Percentiles rank a stretch among this genome's conserved stretches.
Evolutionary conservation across 2,329 filamentous ascomycete genomes (phyloP).

Genomic region (Beauveria bassiana): DNA sequence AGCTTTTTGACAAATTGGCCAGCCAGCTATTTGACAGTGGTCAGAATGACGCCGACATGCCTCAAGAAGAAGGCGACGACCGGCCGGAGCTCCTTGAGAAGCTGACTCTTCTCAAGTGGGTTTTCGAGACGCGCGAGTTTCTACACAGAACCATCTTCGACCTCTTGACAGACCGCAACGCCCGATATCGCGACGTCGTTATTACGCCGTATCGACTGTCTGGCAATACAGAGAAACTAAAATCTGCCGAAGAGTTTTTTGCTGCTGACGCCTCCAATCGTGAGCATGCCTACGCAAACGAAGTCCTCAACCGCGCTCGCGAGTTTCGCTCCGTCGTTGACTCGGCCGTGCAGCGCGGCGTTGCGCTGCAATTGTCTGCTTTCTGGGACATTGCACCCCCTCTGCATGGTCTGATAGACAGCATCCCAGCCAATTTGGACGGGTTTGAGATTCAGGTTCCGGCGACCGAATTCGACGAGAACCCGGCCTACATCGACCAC

Average conservation of each 20-base stretch:
- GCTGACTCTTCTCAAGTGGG: slow-evolving; percentile 89
- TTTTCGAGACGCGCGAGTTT: slow-evolving; percentile 87
- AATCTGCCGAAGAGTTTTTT: slow-evolving; percentile 76
- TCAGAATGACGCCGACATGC: slow-evolving; percentile 63
- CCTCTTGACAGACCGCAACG: slow-evolving; percentile 74
- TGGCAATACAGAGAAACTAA: slow-evolving; percentile 70
- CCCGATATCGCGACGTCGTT: slow-evolving; percentile 78
- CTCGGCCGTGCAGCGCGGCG: slow-evolving; percentile 75
- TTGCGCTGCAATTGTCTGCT: slow-evolving; percentile 83
- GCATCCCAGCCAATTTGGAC: slow-evolving; percentile 55
- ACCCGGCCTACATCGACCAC: slow-evolving; percentile 69
- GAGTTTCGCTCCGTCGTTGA: slow-evolving; percentile 75
- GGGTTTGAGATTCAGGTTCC: slow-evolving; percentile 72
- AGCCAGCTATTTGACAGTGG: slow-evolving; percentile 62
- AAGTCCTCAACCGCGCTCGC: slow-evolving; percentile 64
- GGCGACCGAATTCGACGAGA: slow-evolving; percentile 71
- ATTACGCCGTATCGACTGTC: slow-evolving; percentile 70
- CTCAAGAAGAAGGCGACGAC: slow-evolving; percentile 92
- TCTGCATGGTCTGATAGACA: slow-evolving; percentile 68
- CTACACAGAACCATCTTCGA: slow-evolving; percentile 82
- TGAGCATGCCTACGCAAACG: slow-evolving; percentile 60
- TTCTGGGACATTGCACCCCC: slow-evolving; percentile 97
- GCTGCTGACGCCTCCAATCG: slow-evolving; percentile 67
- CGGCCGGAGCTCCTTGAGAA: slow-evolving; percentile 91
- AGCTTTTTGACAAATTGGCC: slow-evolving; percentile 69